A percentile compares a stretch with the other conserved stretches of the same genome.
These are phyloP conservation scores for Davidsoniella virescens DNA, from an alignment of 2,329 filamentous ascomycete genomes.

Conservation along the genomic window DNA sequence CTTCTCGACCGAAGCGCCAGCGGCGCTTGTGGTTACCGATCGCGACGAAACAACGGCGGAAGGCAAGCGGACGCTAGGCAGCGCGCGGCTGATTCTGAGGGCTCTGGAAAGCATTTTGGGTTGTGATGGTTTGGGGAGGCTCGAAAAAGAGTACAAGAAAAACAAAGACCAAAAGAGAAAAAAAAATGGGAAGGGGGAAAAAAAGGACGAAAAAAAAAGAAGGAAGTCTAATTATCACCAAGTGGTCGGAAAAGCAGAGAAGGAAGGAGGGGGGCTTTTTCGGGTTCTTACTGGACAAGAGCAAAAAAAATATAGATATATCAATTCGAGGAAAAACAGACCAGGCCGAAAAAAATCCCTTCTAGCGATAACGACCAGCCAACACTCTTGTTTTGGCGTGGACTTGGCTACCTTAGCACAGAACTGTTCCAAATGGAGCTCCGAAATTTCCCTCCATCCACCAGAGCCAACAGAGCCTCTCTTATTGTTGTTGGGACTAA, in stretches of 20 bases:
- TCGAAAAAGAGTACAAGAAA: constrained; percentile 1
- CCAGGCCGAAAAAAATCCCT: background rate
- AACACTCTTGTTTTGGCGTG: background rate
- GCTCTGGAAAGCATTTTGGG: constrained; percentile 53
- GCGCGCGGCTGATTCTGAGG: constrained; percentile 44
- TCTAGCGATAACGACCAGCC: no score
- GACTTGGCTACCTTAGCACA: background rate
- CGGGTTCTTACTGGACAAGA: background rate
- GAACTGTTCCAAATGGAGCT: background rate
- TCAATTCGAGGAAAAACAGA: constrained; percentile 1
- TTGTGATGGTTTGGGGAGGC: background rate
- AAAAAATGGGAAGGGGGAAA: constrained; percentile 1
- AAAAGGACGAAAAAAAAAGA: constrained; percentile 4
- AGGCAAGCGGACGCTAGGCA: constrained; percentile 35
- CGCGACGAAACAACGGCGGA: constrained; percentile 39
- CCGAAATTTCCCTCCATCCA: background rate
- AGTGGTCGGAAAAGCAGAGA: background rate
- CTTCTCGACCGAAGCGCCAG: constrained; percentile 77
- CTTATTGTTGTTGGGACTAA: background rate
- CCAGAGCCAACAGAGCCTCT: background rate
- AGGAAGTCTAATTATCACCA: background rate
- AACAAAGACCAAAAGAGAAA: constrained; percentile 4
- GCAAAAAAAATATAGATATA: no score
- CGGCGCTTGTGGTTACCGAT: constrained; percentile 87
- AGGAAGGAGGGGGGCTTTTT: background rate